phyloP scores from a whole-genome alignment of 331 rosid genomes.

The Dryas integrifolia region DNA sequence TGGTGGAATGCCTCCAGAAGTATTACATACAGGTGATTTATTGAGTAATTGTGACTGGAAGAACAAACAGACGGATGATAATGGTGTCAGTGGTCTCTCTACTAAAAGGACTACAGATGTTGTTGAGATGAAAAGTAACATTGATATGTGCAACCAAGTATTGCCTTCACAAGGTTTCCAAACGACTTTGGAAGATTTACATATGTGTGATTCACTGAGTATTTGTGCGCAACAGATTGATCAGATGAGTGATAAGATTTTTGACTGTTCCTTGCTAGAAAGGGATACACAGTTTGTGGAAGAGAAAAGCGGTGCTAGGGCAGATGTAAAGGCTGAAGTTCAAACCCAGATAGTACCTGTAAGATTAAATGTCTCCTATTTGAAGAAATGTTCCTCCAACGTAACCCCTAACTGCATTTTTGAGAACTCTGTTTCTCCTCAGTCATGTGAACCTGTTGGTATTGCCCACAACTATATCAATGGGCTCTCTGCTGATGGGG shows the following conservation, averaged over 20 bases:
- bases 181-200: slow-evolving; percentile 35
- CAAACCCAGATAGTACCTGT: slow-evolving; percentile 25
- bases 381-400: slow-evolving; percentile 37
- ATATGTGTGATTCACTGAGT: slow-evolving; percentile 37
- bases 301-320: slow-evolving; percentile 19
- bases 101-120: slow-evolving; percentile 36
- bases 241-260: slow-evolving; percentile 29
- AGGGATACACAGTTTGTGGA: slow-evolving; percentile 17
- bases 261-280: slow-evolving; percentile 20
- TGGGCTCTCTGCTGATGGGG: slow-evolving; percentile 34
- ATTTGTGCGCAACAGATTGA: slow-evolving; percentile 33
- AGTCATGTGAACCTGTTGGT: slow-evolving; percentile 42
- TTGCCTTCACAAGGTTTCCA: slow-evolving; percentile 35
- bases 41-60: slow-evolving; percentile 27
- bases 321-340: slow-evolving; percentile 28
- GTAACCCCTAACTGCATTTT: slow-evolving; percentile 26
- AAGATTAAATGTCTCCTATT: slow-evolving; percentile 33
- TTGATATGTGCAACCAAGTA: slow-evolving; percentile 31
- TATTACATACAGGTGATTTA: slow-evolving; percentile 25
- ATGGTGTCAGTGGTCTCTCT: slow-evolving; percentile 31
- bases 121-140: slow-evolving; percentile 35
- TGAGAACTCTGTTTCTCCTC: slow-evolving; percentile 38
- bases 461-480: slow-evolving; percentile 5
- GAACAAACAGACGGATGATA: slow-evolving; percentile 34
- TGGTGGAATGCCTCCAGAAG: slow-evolving; percentile 37